Conservation (phyloP, 768 basidiomycete genomes). For the Naematelia encephala region DNA sequence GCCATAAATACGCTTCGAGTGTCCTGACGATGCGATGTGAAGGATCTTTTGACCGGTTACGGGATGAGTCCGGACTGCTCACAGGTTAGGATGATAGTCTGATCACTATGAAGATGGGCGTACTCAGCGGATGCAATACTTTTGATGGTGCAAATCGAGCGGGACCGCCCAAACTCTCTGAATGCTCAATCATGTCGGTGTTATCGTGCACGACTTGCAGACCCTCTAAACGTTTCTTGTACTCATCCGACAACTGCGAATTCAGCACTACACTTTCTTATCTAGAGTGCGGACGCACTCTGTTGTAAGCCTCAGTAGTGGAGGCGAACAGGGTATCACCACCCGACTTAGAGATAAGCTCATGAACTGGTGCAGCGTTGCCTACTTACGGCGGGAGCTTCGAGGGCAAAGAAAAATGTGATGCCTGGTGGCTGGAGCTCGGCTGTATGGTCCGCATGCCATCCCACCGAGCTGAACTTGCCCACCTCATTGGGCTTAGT, state of each 20-base stretch:
- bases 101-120: conserved; percentile 53
- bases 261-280: not conserved
- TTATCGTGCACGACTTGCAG: conserved; percentile 61
- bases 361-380: not conserved
- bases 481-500: conserved; percentile 15
- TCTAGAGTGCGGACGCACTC: conserved; percentile 3
- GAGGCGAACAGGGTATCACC: conserved; percentile 62
- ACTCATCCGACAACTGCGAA: conserved; percentile 58
- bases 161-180: conserved; percentile 54
- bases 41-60: conserved; percentile 64
- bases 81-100: not conserved
- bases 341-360: conserved; percentile 41
- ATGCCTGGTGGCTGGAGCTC: conserved; percentile 60
- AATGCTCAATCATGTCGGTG: conserved; percentile 57
- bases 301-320: conserved; percentile 61
- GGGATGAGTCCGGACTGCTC: conserved; percentile 61
- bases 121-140: not conserved
- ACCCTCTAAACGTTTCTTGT: conserved; percentile 61
- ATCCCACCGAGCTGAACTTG: conserved; percentile 13
- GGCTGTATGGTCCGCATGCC: conserved; percentile 51
- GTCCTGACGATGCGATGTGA: conserved; percentile 51
- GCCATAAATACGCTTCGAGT: conserved; percentile 11
- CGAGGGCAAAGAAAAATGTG: conserved; percentile 60
- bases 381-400: conserved; percentile 12
- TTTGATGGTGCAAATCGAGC: conserved; percentile 51